Evolutionary conservation across 164 flowering plant species (phyloP), one percentile per base, ranked within the genome.

Genomic region (Chimonanthus salicifolius): DNA sequence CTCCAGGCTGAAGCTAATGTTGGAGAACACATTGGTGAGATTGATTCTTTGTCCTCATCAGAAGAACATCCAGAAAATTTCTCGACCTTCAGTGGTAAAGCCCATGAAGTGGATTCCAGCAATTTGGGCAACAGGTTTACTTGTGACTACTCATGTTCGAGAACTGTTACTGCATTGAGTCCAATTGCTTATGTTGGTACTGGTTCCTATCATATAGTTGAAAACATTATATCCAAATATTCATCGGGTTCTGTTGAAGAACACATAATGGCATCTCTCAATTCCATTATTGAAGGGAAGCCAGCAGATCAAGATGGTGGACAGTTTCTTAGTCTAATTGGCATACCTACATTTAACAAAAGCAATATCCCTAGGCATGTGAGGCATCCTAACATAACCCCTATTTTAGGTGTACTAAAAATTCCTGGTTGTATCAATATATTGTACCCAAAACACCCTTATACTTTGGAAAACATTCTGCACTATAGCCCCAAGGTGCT

Each of bases 331-430:
- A 78, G 78, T 73, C 79, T 90, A 78, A 66, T 95, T 73, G 99
- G 97, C 73, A 48, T 92, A 71, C 97, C 97, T 4, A 81, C 89
- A 60, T 88, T 85, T 75, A 76, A 74, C 66, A 92, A 88, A 65
- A 78, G 72, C 51, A 70, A 60, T 50, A 78, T 85, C 69, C 92
- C 91, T 63, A 92, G 90, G 15, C 84, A 89, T 75, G 71, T 92
- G 74, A 90, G 99, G 87, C 98, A 95, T 84, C 99, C 99, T 46
- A 95, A 95, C 71, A 78, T 93, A 47, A 81, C 74, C 50, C 98
- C 97, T 50, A 82, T 88, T 73, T 78, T 95, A 76, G 94, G 91
- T 47, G 80, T 90, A 80, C 80, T 95, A 21, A 90, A 85, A 77
- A 62, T 84, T 48, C 70, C 86, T 69, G 83, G 71, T 72, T 78